Percentiles rank a stretch among this genome's conserved stretches.
phyloP scores from a whole-genome alignment of 2,329 filamentous ascomycete species.

The Fusarium albidum region DNA sequence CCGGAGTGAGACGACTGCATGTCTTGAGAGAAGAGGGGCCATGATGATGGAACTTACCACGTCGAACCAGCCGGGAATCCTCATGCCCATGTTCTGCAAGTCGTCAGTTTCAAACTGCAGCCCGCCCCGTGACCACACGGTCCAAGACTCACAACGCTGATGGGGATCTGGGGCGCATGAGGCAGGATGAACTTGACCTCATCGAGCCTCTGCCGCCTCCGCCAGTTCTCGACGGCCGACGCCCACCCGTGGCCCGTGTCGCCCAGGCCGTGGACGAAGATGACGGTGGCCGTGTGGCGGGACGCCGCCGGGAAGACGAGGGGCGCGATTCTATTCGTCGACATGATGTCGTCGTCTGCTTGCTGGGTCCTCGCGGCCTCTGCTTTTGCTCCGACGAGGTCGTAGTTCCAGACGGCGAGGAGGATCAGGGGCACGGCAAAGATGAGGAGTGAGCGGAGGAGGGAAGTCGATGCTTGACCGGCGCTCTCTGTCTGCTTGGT shows the following conservation, averaged over 20 bases:
- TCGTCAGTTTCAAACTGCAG: slow-evolving; percentile 16
- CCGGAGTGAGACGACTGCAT: slow-evolving; percentile 4
- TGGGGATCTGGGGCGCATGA: slow-evolving; percentile 85
- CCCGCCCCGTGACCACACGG: background rate
- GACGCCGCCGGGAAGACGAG: slow-evolving; percentile 81
- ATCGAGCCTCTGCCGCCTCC: slow-evolving; percentile 78
- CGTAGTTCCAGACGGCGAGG: slow-evolving; percentile 10
- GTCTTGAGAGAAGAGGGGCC: background rate
- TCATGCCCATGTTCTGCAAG: slow-evolving; percentile 40
- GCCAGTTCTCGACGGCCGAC: slow-evolving; percentile 86
- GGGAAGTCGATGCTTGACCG: slow-evolving; percentile 1
- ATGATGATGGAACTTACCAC: slow-evolving; percentile 63
- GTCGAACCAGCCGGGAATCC: slow-evolving; percentile 90
- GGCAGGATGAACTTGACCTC: slow-evolving; percentile 96
- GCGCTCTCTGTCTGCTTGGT: slow-evolving; percentile 16
- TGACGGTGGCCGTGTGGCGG: slow-evolving; percentile 92
- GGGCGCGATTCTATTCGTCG: slow-evolving; percentile 49
- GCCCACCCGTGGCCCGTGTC: slow-evolving; percentile 84
- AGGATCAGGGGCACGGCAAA: slow-evolving; percentile 13
- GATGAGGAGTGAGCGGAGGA: slow-evolving; percentile 23
- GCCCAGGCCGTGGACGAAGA: slow-evolving; percentile 91
- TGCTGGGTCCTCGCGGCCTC: no score
- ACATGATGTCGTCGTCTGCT: slow-evolving; percentile 23
- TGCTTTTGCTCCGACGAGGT: background rate
- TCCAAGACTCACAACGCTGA: slow-evolving; percentile 68